Percentiles rank a stretch among this genome's conserved stretches.
Conservation (phyloP, 257 asterid genomes). For the Capsicum rhomboideum region DNA sequence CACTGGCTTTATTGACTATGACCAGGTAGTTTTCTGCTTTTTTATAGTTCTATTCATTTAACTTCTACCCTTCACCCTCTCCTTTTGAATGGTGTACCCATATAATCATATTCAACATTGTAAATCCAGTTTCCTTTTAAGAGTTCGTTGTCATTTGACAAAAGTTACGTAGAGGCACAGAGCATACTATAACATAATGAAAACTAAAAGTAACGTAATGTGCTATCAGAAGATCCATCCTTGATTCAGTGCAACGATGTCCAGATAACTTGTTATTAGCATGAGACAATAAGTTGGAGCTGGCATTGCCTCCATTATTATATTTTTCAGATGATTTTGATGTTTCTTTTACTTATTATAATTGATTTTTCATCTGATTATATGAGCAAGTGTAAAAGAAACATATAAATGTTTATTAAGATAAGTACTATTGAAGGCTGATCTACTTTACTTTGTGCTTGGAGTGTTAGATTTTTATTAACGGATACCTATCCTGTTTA, state of each 20-base stretch:
- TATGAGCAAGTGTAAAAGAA: background rate
- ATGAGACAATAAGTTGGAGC: background rate
- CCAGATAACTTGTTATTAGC: background rate
- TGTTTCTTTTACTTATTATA: background rate
- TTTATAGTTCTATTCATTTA: background rate
- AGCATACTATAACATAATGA: background rate
- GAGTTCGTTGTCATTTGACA: background rate
- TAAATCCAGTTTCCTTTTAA: background rate
- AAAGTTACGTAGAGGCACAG: background rate
- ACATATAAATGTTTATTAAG: background rate
- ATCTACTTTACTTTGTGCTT: background rate
- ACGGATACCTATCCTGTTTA: background rate
- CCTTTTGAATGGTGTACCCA: background rate
- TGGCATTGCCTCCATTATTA: background rate
- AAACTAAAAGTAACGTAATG: background rate
- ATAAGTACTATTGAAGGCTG: background rate
- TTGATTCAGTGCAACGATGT: background rate
- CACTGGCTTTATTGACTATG: constrained; percentile 89
- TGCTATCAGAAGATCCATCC: background rate
- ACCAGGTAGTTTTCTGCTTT: constrained; percentile 49
- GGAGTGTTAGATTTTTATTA: background rate
- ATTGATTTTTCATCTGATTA: background rate
- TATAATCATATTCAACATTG: background rate
- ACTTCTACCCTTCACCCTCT: background rate
- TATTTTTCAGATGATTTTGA: background rate